Conservation (phyloP, 1,139 yeast species). For the Candida sp. region DNA sequence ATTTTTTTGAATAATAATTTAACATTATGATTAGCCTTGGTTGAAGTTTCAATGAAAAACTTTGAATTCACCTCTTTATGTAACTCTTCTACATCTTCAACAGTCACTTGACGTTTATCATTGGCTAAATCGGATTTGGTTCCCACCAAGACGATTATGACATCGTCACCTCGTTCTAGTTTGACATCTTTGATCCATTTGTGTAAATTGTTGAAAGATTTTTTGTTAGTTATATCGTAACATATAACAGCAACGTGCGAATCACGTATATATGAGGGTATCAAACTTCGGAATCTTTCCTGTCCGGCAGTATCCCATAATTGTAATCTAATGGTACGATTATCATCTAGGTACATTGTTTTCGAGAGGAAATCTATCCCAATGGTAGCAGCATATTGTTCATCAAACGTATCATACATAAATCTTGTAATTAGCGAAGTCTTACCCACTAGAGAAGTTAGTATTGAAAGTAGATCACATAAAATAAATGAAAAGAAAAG, state of each 20-base stretch:
- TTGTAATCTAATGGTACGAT: slow-evolving; percentile 47
- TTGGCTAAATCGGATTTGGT: slow-evolving; percentile 62
- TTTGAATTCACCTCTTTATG: slow-evolving; percentile 56
- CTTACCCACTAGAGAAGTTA: slow-evolving; percentile 60
- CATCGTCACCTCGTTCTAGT: slow-evolving; percentile 70
- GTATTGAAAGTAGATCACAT: too few relatives aligned
- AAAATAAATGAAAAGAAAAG: too few relatives aligned
- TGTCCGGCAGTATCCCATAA: slow-evolving; percentile 67
- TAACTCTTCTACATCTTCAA: slow-evolving; percentile 74
- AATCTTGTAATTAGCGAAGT: slow-evolving; percentile 93
- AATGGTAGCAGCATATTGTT: slow-evolving; percentile 92
- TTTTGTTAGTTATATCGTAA: slow-evolving; percentile 85
- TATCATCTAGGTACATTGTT: slow-evolving; percentile 59
- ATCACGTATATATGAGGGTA: slow-evolving; percentile 91
- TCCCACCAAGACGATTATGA: slow-evolving; percentile 38
- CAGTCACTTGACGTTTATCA: slow-evolving; percentile 74
- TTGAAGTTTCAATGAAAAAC: slow-evolving; percentile 88
- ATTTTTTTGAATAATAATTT: slow-evolving; percentile 85
- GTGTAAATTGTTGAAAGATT: slow-evolving; percentile 70
- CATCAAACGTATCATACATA: slow-evolving; percentile 98
- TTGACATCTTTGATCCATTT: slow-evolving; percentile 63
- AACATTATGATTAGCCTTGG: slow-evolving; percentile 93
- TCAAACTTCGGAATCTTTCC: slow-evolving; percentile 54
- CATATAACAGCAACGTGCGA: slow-evolving; percentile 97
- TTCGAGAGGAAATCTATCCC: slow-evolving; percentile 95